Base-by-base conservation (phyloP, 2,329 filamentous ascomycete species). In the Tolypocladium tropicale region DNA sequence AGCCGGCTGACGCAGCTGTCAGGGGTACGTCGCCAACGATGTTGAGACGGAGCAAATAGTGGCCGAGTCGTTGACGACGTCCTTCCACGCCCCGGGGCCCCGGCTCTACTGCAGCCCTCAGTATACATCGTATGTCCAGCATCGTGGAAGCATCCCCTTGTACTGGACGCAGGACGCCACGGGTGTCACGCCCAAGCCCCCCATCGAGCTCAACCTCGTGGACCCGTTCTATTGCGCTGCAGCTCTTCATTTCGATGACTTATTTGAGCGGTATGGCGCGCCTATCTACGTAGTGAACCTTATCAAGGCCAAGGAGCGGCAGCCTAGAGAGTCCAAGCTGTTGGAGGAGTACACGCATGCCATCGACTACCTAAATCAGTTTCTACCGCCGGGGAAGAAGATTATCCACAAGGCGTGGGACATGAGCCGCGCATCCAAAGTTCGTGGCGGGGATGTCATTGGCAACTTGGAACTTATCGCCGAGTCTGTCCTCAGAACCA, bases 41-140 rank as follows among this genome's bases (percentile, higher is more conserved):
- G 94, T 99, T 28, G 95, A 99, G 72, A 97, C 94, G 1, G 94
- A 99, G 72, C 94, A 99, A 69, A 96, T 99, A 58, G 92, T 99
- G 6, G 94, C 92, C 0, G 94, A 99, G 68, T 90, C 91, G 64
- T 77, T 93, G 53, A 96, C 91, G 0, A 99, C 94, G 0, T 96
- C 94, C 0, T 96, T 99, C 63, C 94, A 99, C 73, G 88, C 89
- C 3, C 90, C 94, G 5, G 93, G 91, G 0, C 89, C 89, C 3
- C 84, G 83, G 52, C 80, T 96, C 12, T 96, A 90, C 68, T 85
- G 90, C 6, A 97, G 88, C 65, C 90, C 93, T 1, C 88, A 90
- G 32, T 96, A 93, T 69, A 97, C 94, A 4, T 97, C 94, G 0
- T 97, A 96, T 70, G 87, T 99, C 1, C 94, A 99, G 68, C 94